Base-by-base conservation (phyloP, 805 yeast genomes). In the Myxozyma sirexii region DNA sequence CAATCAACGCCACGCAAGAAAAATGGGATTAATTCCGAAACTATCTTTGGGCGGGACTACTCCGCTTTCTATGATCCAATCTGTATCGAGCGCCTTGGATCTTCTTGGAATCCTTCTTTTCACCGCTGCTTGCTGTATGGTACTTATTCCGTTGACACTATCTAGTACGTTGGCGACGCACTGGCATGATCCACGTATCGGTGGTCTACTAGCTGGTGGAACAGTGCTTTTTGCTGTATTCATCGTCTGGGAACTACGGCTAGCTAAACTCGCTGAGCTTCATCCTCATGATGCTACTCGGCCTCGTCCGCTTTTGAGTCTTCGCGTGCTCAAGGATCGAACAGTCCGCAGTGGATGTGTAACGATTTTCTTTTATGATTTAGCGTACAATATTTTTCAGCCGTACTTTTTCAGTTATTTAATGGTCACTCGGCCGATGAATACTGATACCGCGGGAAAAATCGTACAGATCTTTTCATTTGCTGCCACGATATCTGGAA, bases 271-370 rank as follows among this genome's bases (percentile, higher is more conserved):
- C 13, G 54, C 51, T 3, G 62, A 44, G 23, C 39, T 55, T 2
- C n/a, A 54, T 39, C 46, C 62, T 1, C 57, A 54, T 31, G 53
- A 53, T 19, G 45, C 47, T 21, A 13, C 46, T 24, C 55, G 51
- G 5, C 67, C 67, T 15, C 55, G 77, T 64, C 90, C 91, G 29
- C 70, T 86, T 46, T 72, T 82, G 17, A 88, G 89, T 27, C 75
- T 75, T 59, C 69, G 73, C 4, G 74, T 85, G 58, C 68, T 86
- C 68, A 82, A 76, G 60, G 87, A 85, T 71, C 79, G 87, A 66
- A 86, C 87, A 61, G 83, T 86, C 24, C 84, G 86, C 84, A 74
- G 86, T n/a, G 85, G 89, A 12, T 69, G 84, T 59, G 65, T 76
- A 31, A 75, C 84, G 56, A 83, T 82, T 2, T 74, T 84, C 65